These are phyloP conservation scores for Ostreobium quekettii DNA, from an alignment of 139 green algal genomes.

Conservation along the genomic window DNA sequence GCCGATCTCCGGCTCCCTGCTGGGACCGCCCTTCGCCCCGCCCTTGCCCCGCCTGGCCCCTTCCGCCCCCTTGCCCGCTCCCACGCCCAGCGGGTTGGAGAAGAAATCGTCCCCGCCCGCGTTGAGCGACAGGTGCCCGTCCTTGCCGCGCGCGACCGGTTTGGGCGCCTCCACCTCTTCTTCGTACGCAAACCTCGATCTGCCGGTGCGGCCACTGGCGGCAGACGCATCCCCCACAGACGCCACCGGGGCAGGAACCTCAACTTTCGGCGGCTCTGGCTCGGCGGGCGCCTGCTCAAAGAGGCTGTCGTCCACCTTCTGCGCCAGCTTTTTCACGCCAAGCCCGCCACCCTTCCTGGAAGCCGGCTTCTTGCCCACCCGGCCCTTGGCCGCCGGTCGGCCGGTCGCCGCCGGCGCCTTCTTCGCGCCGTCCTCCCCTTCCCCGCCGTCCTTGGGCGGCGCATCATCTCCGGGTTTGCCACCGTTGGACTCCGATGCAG, in stretches of 20 bases:
- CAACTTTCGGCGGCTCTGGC: neutral
- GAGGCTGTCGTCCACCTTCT: conserved; percentile 13
- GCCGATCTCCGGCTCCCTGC: neutral
- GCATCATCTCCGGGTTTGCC: no score
- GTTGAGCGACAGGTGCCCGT: conserved; percentile 10
- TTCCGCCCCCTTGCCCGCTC: neutral
- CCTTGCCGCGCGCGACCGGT: neutral
- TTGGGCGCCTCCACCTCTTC: neutral
- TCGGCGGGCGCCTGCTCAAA: conserved; percentile 17
- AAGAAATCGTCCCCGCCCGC: conserved; percentile 9
- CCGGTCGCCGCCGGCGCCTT: conserved; percentile 9
- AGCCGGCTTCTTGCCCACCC: neutral
- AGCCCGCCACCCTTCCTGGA: neutral
- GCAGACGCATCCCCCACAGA: neutral
- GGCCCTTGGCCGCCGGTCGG: neutral
- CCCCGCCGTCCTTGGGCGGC: neutral
- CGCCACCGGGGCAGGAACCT: neutral
- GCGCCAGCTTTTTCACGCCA: conserved; percentile 13
- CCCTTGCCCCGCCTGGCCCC: neutral
- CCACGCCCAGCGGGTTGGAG: conserved; percentile 1
- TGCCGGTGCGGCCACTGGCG: neutral
- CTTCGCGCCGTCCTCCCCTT: no score
- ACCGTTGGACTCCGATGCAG: no score
- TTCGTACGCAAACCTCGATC: conserved; percentile 18
- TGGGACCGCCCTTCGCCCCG: neutral